Evolutionary conservation across 2,329 filamentous ascomycete genomes (phyloP).

Genomic region (Eutypa lata): DNA sequence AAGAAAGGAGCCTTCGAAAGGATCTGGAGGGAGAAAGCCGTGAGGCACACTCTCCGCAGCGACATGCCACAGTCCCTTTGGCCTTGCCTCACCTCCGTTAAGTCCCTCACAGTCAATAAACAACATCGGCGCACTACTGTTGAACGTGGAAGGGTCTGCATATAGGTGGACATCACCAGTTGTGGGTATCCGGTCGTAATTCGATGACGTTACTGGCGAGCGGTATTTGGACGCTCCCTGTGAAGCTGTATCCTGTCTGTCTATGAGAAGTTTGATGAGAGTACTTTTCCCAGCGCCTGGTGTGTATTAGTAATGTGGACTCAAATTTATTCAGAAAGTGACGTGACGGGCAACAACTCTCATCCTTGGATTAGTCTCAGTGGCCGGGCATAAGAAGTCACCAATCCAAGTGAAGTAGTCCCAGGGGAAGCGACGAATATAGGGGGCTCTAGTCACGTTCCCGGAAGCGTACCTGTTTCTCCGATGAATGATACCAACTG

Average conservation of each 20-base stretch:
- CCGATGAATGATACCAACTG: slow-evolving; percentile 42
- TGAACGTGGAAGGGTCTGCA: slow-evolving; percentile 40
- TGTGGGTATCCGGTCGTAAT: slow-evolving; percentile 39
- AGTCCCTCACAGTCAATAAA: slow-evolving; percentile 52
- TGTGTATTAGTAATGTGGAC: background rate
- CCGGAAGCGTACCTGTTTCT: slow-evolving; percentile 30
- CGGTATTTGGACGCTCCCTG: slow-evolving; percentile 29
- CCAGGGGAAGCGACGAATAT: background rate
- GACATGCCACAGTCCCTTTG: slow-evolving; percentile 24
- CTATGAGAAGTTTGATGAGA: slow-evolving; percentile 46
- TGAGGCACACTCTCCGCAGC: background rate
- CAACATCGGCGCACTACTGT: slow-evolving; percentile 38
- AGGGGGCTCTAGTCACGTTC: background rate
- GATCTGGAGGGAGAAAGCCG: background rate
- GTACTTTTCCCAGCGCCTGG: slow-evolving; percentile 47
- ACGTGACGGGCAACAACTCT: background rate
- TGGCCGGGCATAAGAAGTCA: background rate
- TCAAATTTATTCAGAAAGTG: background rate
- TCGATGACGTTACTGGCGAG: slow-evolving; percentile 43
- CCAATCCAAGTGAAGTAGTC: background rate
- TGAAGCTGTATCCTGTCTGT: slow-evolving; percentile 26
- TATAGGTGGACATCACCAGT: slow-evolving; percentile 52
- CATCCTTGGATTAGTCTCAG: background rate
- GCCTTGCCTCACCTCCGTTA: slow-evolving; percentile 42
- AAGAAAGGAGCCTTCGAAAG: background rate